A percentile compares a stretch with the other conserved stretches of the same genome.
phyloP scores from a whole-genome alignment of 305 asterid species.

The Plantago coronopus region DNA sequence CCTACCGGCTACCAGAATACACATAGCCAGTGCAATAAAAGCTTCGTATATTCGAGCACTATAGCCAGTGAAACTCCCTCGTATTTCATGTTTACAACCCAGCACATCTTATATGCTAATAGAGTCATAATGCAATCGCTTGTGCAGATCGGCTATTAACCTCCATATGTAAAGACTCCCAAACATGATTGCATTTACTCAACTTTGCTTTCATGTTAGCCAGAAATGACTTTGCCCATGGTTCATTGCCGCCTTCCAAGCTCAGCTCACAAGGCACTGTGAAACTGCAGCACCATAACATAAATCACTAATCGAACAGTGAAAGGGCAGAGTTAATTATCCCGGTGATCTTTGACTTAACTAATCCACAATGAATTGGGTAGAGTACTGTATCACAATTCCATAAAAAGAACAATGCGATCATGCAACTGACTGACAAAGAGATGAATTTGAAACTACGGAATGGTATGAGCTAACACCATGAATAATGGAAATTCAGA shows the following conservation, averaged over 20 bases:
- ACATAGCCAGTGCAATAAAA: neutral
- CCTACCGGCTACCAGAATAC: neutral
- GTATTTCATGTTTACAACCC: neutral
- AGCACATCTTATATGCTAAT: neutral
- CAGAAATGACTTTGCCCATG: constrained; percentile 74
- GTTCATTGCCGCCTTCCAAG: constrained; percentile 55
- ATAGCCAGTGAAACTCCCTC: neutral
- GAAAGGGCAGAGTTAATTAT: neutral
- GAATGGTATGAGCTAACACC: too few species aligned
- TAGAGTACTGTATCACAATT: too few species aligned
- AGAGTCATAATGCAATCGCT: constrained; percentile 57
- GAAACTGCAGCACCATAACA: constrained; percentile 41
- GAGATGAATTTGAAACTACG: too few species aligned
- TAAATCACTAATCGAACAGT: neutral
- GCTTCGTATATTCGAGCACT: neutral
- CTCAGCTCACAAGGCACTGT: constrained; percentile 82
- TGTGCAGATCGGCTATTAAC: constrained; percentile 67
- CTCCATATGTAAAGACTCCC: constrained; percentile 75
- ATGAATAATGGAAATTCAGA: too few species aligned
- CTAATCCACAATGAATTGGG: too few species aligned
- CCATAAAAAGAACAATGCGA: too few species aligned
- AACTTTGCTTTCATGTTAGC: constrained; percentile 35
- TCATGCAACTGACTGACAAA: too few species aligned
- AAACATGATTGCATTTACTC: constrained; percentile 59
- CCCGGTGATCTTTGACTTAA: neutral